A percentile compares a stretch with the other conserved stretches of the same genome.
Conservation (phyloP, 2,329 filamentous ascomycete species). For the Decorospora gaudefroyi region DNA sequence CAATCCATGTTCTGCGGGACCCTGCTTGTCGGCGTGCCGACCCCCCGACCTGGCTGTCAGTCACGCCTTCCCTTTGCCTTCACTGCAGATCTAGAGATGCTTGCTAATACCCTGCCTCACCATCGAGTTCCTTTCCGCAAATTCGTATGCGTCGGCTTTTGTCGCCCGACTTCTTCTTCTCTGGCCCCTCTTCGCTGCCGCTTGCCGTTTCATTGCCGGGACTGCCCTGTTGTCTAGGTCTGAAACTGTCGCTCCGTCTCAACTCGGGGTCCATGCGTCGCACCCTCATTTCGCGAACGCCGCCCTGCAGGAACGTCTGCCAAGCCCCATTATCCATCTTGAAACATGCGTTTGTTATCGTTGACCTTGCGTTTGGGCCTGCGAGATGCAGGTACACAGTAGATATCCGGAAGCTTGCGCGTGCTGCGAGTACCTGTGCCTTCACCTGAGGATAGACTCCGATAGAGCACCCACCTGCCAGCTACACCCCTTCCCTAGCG, state of each 20-base stretch:
- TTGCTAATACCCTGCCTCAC: slow-evolving; percentile 1
- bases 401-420: slow-evolving; percentile 7
- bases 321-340: slow-evolving; percentile 18
- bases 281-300: slow-evolving; percentile 36
- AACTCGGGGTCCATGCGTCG: slow-evolving; percentile 27
- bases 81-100: slow-evolving; percentile 7
- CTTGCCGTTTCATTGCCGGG: slow-evolving; percentile 31
- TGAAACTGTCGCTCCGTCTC: slow-evolving; percentile 39
- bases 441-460: background rate
- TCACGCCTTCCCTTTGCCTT: slow-evolving; percentile 4
- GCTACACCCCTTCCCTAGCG: slow-evolving; percentile 3
- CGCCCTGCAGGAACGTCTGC: slow-evolving; percentile 31
- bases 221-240: slow-evolving; percentile 26
- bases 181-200: slow-evolving; percentile 12
- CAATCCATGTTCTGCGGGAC: slow-evolving; percentile 21
- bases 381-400: slow-evolving; percentile 16
- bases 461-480: background rate
- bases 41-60: slow-evolving; percentile 17
- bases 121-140: slow-evolving; percentile 5
- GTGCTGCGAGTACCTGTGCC: background rate
- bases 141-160: slow-evolving; percentile 6
- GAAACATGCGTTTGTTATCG: slow-evolving; percentile 32
- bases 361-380: slow-evolving; percentile 30
- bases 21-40: slow-evolving; percentile 10
- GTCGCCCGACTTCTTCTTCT: slow-evolving; percentile 8